phyloP scores from a whole-genome alignment of 78 protist genomes.

The Acrasis kona region DNA sequence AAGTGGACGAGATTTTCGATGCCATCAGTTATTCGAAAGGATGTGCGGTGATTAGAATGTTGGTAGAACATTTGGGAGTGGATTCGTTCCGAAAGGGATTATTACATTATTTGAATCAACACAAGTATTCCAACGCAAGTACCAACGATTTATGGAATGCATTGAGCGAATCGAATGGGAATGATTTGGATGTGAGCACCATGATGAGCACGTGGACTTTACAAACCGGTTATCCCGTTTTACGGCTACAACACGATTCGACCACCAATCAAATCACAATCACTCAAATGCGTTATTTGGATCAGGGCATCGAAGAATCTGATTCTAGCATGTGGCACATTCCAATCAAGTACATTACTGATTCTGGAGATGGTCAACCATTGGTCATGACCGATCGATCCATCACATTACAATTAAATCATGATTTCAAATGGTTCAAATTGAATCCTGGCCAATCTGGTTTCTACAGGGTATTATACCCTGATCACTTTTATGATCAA shows the following conservation, averaged over 20 bases:
- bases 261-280: neutral
- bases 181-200: constrained; percentile 11
- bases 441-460: constrained; percentile 64
- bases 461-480: constrained; percentile 61
- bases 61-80: constrained; percentile 50
- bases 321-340: neutral
- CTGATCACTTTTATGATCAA: neutral
- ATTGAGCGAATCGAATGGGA: neutral
- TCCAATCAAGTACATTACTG: neutral
- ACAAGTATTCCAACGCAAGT: constrained; percentile 26
- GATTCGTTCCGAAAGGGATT: constrained; percentile 71
- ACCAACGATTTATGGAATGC: constrained; percentile 32
- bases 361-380: neutral
- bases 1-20: constrained; percentile 83
- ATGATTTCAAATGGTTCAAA: constrained; percentile 48
- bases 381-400: neutral
- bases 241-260: neutral
- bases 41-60: constrained; percentile 64
- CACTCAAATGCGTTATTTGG: constrained; percentile 11
- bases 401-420: neutral
- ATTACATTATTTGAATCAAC: constrained; percentile 32
- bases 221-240: neutral
- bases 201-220: neutral
- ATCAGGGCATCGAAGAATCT: neutral
- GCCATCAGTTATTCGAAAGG: constrained; percentile 65